Evolutionary conservation across 2,329 filamentous ascomycete species (phyloP), one percentile per base, ranked within the genome.

Genomic region (Diaporthe nobilis): DNA sequence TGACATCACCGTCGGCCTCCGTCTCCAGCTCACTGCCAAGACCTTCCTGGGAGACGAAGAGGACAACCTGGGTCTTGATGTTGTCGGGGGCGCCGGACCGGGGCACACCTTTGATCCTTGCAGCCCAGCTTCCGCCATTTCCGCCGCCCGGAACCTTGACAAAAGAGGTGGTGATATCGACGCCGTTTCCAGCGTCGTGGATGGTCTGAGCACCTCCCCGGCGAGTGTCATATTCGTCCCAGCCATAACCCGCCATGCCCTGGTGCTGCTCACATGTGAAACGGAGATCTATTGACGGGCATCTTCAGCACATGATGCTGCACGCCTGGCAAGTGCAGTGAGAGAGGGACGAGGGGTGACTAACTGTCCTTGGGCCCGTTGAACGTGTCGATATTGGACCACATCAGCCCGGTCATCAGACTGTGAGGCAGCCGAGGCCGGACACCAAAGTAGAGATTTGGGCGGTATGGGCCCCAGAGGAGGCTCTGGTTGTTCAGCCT

Each of bases 231-330:
- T 97, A 99, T 83, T 98, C 95, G 81, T 98, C 96, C 97, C 97
- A 99, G 77, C 97, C 97, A 84, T 99, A 99, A 74, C 96, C 96
- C 65, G 92, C 94, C 90, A 99, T 98, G 78, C 94, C 94, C 83
- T 97, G 95, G 83, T 97, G 91, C 84, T 99, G 97, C 84, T 98
- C 97, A 85, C 97, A 99, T 0, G 97, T 98, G 84, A 98, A 95
- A 78, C 97, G 92, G 80, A 98, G 94, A 80, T 93, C 95, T 97
- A 82, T 2, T 72, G 76, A 79, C 82, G 34, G 8, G 20, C 3
- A 31, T 8, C 44, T 63, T 78, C 72, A 79, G 76, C 13, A 55
- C 34, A 42, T 31, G 42, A 17, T 55, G 5, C 10, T 42, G 15
- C 49, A 70, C 15, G 17, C 15, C 31, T 31, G 22, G 39, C 13